Conservation (phyloP, 2,329 filamentous ascomycete species). For the Trichophyton equinum region DNA sequence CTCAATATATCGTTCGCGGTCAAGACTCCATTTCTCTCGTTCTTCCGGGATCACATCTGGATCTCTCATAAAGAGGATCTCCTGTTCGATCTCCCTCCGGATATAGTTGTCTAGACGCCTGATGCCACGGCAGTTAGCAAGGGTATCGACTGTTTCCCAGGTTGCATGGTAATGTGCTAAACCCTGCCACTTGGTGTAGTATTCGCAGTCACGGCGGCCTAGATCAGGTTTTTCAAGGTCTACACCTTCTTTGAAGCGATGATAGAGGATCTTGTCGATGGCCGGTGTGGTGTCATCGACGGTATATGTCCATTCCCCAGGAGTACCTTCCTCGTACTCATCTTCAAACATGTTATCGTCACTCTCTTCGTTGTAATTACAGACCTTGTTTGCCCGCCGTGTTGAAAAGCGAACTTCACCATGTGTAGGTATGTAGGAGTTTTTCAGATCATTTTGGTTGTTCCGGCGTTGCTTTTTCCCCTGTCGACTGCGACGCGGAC, state of each 20-base stretch:
- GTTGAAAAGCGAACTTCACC: conserved; percentile 86
- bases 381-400: conserved; percentile 63
- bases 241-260: conserved; percentile 60
- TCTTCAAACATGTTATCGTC: conserved; percentile 46
- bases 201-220: conserved; percentile 66
- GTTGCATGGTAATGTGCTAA: conserved; percentile 92
- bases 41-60: conserved; percentile 68
- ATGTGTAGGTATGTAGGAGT: conserved; percentile 51
- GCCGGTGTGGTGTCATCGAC: conserved; percentile 69
- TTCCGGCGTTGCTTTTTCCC: conserved; percentile 62
- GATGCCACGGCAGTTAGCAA: conserved; percentile 67
- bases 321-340: conserved; percentile 48
- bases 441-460: conserved; percentile 49
- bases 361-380: conserved; percentile 57
- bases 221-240: conserved; percentile 27
- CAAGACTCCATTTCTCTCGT: conserved; percentile 87
- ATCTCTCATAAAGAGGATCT: conserved; percentile 64
- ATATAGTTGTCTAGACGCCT: conserved; percentile 93
- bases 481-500: conserved; percentile 54
- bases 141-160: conserved; percentile 70
- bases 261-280: conserved; percentile 83
- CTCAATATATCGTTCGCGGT: conserved; percentile 81
- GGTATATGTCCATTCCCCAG: conserved; percentile 53
- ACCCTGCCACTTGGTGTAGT: conserved; percentile 88
- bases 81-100: conserved; percentile 65